Conservation (phyloP, 2,329 filamentous ascomycete genomes). For the Alternaria consortialis region DNA sequence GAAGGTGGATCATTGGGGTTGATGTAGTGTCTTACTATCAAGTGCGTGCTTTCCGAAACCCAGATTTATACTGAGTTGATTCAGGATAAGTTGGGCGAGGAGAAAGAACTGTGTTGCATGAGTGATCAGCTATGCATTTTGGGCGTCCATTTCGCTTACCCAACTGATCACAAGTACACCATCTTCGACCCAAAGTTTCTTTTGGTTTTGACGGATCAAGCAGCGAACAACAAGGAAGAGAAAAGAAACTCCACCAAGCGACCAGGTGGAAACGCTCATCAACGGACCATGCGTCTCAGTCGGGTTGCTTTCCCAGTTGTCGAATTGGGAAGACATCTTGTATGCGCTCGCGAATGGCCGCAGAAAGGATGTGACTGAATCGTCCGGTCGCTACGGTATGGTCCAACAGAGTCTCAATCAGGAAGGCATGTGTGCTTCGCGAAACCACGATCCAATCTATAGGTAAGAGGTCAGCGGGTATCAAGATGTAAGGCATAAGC, state of each 20-base stretch:
- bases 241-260: slow-evolving; percentile 2
- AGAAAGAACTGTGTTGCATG: neutral
- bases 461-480: neutral
- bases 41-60: slow-evolving; percentile 12
- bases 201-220: neutral
- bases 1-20: neutral
- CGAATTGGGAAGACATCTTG: slow-evolving; percentile 7
- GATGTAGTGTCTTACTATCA: slow-evolving; percentile 3
- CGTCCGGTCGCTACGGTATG: neutral
- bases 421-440: neutral
- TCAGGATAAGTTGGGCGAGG: neutral
- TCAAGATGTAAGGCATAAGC: neutral
- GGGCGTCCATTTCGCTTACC: neutral
- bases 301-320: slow-evolving; percentile 10
- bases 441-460: neutral
- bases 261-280: slow-evolving; percentile 5
- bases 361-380: neutral
- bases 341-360: neutral
- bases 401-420: neutral
- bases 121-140: neutral
- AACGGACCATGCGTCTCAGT: slow-evolving; percentile 6
- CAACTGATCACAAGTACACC: slow-evolving; percentile 6
- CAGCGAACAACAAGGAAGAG: slow-evolving; percentile 5
- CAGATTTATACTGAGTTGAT: slow-evolving; percentile 5
- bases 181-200: slow-evolving; percentile 12